Evolutionary conservation across 208 protist species (phyloP).

Genomic region (Trypanosoma melophagium): DNA sequence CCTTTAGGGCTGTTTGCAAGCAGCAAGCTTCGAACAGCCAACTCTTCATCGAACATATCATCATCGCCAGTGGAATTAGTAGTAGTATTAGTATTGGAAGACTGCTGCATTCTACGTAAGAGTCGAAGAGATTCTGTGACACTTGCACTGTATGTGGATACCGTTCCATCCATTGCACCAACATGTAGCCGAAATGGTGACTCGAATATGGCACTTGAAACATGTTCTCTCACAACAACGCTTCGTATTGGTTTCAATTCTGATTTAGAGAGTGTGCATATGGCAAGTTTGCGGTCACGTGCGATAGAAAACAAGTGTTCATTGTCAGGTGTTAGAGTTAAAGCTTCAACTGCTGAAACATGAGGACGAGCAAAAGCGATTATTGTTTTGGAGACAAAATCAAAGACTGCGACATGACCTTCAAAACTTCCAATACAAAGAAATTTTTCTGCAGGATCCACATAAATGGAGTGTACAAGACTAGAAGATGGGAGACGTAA

Average conservation of each 20-base stretch:
- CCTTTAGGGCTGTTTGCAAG: constrained; percentile 58
- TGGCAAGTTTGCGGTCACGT: constrained; percentile 74
- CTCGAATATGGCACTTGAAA: constrained; percentile 68
- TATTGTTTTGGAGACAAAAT: constrained; percentile 74
- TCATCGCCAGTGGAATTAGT: constrained; percentile 36
- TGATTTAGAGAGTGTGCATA: constrained; percentile 31
- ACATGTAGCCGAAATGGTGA: constrained; percentile 51
- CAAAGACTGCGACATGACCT: constrained; percentile 80
- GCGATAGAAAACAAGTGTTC: constrained; percentile 66
- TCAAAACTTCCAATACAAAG: constrained; percentile 81
- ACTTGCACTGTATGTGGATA: constrained; percentile 70
- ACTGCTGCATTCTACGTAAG: constrained; percentile 36
- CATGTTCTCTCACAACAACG: constrained; percentile 80
- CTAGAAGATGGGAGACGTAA: constrained; percentile 51
- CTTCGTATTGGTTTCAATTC: constrained; percentile 52
- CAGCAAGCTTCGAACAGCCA: constrained; percentile 59
- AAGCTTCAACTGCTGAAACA: constrained; percentile 79
- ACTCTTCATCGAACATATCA: constrained; percentile 50
- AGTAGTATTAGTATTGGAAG: not conserved
- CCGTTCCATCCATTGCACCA: constrained; percentile 67
- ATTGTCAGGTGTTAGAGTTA: constrained; percentile 48
- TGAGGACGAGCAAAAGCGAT: constrained; percentile 56
- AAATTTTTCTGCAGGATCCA: constrained; percentile 59
- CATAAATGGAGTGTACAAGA: constrained; percentile 65
- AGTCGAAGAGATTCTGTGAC: constrained; percentile 48